Evolutionary conservation across 2,329 filamentous ascomycete genomes (phyloP), one percentile per base, ranked within the genome.

Genomic region (Claviceps humidiphila): DNA sequence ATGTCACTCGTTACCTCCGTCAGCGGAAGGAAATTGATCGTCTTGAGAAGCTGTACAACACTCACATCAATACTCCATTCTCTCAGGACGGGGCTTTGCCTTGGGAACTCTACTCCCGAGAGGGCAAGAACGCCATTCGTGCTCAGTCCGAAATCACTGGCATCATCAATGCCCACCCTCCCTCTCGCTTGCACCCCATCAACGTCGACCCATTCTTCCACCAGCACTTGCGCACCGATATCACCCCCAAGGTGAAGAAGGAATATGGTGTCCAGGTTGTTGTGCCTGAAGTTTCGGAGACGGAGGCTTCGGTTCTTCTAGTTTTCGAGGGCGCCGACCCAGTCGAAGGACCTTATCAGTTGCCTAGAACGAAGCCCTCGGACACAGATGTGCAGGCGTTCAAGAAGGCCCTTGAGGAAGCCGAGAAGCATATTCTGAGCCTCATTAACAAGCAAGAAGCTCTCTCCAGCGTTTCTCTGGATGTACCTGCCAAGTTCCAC

Each of bases 81-180:
- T 77, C 80, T 3, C 74, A 78, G 49, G 81, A 87, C 45, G 83
- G 83, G 39, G 81, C 81, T 11, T 80, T 86, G 45, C 83, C 84
- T 0, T 95, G 90, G 89, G 85, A 95, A 65, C 78, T 97, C 51
- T 95, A 90, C 68, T 87, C 88, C 6, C 80, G 85, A 40, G 87
- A 95, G 61, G 83, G 84, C 58, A 94, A 93, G 74, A 94, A 89
- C 63, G 78, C 80, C 30, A 81, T 87, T 63, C 82, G 83, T 60
- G 86, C 85, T 7, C 84, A 86, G 61, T 79, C 80, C 6, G 86
- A 89, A 60, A 83, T 93, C 62, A 83, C 81, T 64, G 80, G 79
- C 60, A 78, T 93, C 54, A 80, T 91, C 59, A 79, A 79, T 55
- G 80, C 80, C 48, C 85, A 89, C 63, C 87, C 87, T 43, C 87